Conservation (phyloP, 257 asterid species). For the Fraxinus americana region DNA sequence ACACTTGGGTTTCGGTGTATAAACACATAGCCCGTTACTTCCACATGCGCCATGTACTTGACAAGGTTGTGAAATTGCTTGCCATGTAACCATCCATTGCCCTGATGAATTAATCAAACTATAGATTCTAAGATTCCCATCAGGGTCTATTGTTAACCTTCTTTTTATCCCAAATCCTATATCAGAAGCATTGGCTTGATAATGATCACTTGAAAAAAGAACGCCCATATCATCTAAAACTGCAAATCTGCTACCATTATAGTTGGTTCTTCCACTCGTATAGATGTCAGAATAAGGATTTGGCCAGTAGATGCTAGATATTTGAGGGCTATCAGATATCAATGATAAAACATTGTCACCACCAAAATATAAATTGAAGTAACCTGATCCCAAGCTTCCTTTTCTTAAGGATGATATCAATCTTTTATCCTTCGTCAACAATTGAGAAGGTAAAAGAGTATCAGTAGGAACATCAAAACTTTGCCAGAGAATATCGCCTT, state of each 20-base stretch:
- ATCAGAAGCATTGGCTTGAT: slow-evolving; percentile 28
- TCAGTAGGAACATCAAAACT: slow-evolving; percentile 39
- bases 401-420: slow-evolving; percentile 31
- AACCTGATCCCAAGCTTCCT: slow-evolving; percentile 33
- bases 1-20: slow-evolving; percentile 24
- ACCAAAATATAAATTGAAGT: slow-evolving; percentile 38
- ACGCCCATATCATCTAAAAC: slow-evolving; percentile 28
- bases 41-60: slow-evolving; percentile 40
- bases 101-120: slow-evolving; percentile 36
- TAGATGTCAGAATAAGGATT: slow-evolving; percentile 13
- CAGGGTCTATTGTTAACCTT: slow-evolving; percentile 35
- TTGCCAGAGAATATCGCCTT: slow-evolving; percentile 32
- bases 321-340: slow-evolving; percentile 45
- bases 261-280: slow-evolving; percentile 30
- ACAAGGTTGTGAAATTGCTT: slow-evolving; percentile 35
- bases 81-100: slow-evolving; percentile 34
- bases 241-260: slow-evolving; percentile 40
- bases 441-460: slow-evolving; percentile 39
- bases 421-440: slow-evolving; percentile 33
- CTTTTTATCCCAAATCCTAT: slow-evolving; percentile 34
- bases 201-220: slow-evolving; percentile 33
- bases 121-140: slow-evolving; percentile 44
- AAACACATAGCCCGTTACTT: slow-evolving; percentile 35
- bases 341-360: slow-evolving; percentile 35
- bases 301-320: slow-evolving; percentile 43